A percentile compares a stretch with the other conserved stretches of the same genome.
Evolutionary conservation across 2,329 filamentous ascomycete genomes (phyloP).

Genomic region (Alternaria sp.): DNA sequence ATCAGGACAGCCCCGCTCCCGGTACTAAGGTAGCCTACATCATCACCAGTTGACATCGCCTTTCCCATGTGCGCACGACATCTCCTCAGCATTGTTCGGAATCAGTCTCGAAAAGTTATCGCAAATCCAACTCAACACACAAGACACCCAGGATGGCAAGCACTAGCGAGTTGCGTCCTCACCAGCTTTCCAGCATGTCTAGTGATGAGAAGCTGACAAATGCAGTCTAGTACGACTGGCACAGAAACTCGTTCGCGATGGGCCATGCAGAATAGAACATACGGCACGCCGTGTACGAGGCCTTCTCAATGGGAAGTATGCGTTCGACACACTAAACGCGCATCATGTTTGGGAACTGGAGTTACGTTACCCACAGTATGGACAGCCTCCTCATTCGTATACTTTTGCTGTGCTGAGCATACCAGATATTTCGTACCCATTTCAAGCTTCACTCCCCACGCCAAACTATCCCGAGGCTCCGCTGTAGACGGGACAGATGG

Average conservation of each 20-base stretch:
- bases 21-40: conserved; percentile 1
- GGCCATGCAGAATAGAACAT: conserved; percentile 40
- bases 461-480: conserved; percentile 19
- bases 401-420: neutral
- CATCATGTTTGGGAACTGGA: conserved; percentile 47
- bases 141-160: neutral
- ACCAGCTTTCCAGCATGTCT: too few relatives aligned
- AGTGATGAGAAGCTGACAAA: neutral
- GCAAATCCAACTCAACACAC: too few relatives aligned
- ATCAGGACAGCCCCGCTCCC: conserved; percentile 3
- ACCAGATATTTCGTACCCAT: conserved; percentile 39
- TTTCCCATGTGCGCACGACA: neutral
- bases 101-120: rapidly evolving
- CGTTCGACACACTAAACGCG: conserved; percentile 43
- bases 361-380: conserved; percentile 43
- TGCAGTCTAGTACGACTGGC: conserved; percentile 50
- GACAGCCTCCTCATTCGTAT: too few relatives aligned
- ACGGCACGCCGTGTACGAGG: conserved; percentile 43
- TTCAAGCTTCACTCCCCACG: conserved; percentile 23
- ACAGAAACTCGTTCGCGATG: conserved; percentile 48
- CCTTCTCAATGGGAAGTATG: conserved; percentile 40
- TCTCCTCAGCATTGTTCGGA: neutral
- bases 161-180: conserved; percentile 1
- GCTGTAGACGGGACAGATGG: conserved; percentile 26
- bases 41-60: neutral